A percentile compares a stretch with the other conserved stretches of the same genome.
Evolutionary conservation across 2,329 filamentous ascomycete species (phyloP).

Genomic region (Exophiala xenobiotica): DNA sequence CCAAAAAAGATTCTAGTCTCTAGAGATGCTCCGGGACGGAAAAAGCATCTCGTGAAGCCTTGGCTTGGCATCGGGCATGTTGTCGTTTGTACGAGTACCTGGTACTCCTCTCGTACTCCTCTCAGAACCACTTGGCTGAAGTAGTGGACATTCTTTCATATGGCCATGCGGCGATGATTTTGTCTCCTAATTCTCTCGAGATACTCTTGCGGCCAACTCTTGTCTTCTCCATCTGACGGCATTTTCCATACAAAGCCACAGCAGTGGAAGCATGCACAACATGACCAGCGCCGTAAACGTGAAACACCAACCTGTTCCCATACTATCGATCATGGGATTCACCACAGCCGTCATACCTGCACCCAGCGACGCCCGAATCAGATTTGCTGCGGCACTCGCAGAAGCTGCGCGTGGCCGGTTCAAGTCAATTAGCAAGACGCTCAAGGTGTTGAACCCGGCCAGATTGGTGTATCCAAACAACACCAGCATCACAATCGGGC

Average conservation of each 20-base stretch:
- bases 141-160: too few species aligned
- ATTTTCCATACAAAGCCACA: constrained; percentile 4
- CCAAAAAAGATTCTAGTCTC: too few species aligned
- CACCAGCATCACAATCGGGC: constrained; percentile 32
- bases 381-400: constrained; percentile 38
- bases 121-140: too few species aligned
- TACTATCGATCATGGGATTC: constrained; percentile 24
- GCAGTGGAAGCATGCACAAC: constrained; percentile 1
- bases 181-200: too few species aligned
- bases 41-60: too few species aligned
- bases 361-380: constrained; percentile 39
- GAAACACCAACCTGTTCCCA: constrained; percentile 21
- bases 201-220: too few species aligned
- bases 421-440: constrained; percentile 21
- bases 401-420: constrained; percentile 32
- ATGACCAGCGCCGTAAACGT: constrained; percentile 11
- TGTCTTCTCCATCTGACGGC: constrained; percentile 6
- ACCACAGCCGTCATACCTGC: constrained; percentile 34
- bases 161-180: too few species aligned
- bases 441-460: constrained; percentile 15
- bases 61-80: too few species aligned
- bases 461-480: constrained; percentile 17
- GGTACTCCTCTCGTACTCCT: too few species aligned
- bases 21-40: too few species aligned
- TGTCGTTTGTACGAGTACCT: too few species aligned